Evolutionary conservation across 768 basidiomycete genomes (phyloP).

Genomic region (Naganishia onofrii): DNA sequence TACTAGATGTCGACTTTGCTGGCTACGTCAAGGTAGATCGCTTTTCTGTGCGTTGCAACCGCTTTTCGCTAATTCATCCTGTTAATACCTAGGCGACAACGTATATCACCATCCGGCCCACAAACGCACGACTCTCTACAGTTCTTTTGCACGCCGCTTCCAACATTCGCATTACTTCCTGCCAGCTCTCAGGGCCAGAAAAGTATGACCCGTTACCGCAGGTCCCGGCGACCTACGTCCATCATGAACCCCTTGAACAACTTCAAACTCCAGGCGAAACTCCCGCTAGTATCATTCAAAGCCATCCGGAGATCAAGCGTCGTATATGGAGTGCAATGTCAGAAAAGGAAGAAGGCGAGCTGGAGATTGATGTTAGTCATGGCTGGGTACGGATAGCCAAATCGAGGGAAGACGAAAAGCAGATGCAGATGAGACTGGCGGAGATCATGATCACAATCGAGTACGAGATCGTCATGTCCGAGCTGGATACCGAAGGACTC

Average conservation of each 20-base stretch:
- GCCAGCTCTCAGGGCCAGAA: constrained; percentile 44
- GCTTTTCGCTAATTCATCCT: constrained; percentile 31
- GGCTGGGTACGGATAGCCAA: constrained; percentile 57
- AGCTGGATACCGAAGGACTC: constrained; percentile 53
- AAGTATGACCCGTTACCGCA: constrained; percentile 37
- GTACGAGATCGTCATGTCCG: constrained; percentile 48
- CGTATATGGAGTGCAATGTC: constrained; percentile 84
- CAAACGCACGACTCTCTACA: constrained; percentile 71
- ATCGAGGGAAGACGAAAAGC: constrained; percentile 64
- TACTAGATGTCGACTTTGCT: constrained; percentile 86
- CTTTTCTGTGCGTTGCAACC: neutral
- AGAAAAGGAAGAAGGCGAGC: constrained; percentile 89
- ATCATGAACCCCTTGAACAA: constrained; percentile 51
- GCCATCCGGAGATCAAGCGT: constrained; percentile 89
- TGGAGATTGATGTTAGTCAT: constrained; percentile 74
- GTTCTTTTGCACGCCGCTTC: constrained; percentile 68
- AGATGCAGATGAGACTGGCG: constrained; percentile 50
- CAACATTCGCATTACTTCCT: constrained; percentile 37
- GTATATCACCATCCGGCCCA: constrained; percentile 83
- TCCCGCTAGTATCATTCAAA: constrained; percentile 72
- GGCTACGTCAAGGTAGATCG: constrained; percentile 65
- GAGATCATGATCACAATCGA: constrained; percentile 47
- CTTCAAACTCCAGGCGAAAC: constrained; percentile 68
- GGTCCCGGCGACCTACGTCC: constrained; percentile 41
- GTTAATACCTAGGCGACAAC: constrained; percentile 68